phyloP scores from a whole-genome alignment of 768 basidiomycete species.

The Amyloporia xantha region DNA sequence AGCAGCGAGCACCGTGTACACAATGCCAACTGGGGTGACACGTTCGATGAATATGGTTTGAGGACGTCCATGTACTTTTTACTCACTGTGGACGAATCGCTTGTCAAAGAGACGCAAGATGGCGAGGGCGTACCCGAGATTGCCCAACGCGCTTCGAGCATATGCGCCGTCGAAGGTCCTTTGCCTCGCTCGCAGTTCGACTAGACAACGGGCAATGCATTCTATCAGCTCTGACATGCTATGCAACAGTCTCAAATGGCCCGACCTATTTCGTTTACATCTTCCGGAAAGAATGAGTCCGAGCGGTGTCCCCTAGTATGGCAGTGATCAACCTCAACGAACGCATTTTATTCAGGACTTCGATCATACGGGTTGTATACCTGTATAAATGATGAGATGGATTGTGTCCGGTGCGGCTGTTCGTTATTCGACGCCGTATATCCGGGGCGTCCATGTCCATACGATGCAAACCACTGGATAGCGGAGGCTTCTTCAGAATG shows the following conservation, averaged over 20 bases:
- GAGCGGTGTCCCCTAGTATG: slow-evolving; percentile 26
- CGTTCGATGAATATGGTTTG: background rate
- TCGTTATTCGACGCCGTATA: too few relatives aligned
- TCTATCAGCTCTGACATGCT: background rate
- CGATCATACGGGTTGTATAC: background rate
- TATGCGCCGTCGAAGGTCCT: slow-evolving; percentile 84
- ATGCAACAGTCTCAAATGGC: background rate
- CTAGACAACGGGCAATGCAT: slow-evolving; percentile 16
- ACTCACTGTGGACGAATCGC: slow-evolving; percentile 67
- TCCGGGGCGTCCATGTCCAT: too few relatives aligned
- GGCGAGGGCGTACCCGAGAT: slow-evolving; percentile 66
- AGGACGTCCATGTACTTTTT: background rate
- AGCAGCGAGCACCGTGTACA: slow-evolving; percentile 57
- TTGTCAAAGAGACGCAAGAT: slow-evolving; percentile 75
- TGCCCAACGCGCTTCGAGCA: slow-evolving; percentile 64
- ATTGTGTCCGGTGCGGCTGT: too few relatives aligned
- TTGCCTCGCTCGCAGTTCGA: slow-evolving; percentile 72
- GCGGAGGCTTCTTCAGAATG: too few relatives aligned
- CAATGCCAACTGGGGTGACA: slow-evolving; percentile 42
- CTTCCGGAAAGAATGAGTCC: slow-evolving; percentile 26
- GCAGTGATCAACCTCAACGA: background rate
- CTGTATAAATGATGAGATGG: background rate
- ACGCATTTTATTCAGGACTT: background rate
- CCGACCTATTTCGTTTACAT: slow-evolving; percentile 27
- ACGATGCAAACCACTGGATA: too few relatives aligned